Base-by-base conservation (phyloP, 2,329 filamentous ascomycete genomes). In the Colletotrichum sp. region DNA sequence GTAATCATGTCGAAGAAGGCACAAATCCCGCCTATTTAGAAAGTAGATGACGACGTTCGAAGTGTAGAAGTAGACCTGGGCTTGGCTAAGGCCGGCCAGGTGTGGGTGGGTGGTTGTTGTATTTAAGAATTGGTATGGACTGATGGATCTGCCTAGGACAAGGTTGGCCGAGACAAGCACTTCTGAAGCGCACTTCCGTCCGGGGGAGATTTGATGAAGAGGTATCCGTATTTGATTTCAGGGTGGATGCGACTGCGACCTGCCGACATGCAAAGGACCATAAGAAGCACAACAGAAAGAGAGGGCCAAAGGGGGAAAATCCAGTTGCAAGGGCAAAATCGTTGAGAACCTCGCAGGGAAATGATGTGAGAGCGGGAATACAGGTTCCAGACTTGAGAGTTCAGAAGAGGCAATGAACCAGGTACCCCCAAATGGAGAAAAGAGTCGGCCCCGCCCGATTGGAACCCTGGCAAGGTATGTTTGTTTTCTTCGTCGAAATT, bases 121-220 rank as follows among this genome's bases (percentile, higher is more conserved):
- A 65, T 75, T 73, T 73, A 75, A 72, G n/a, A 64, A 64, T 57
- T 44, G 22, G 32, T 30, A 32, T n/a, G 44, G 44, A 48, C 44
- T 48, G n/a, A 63, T 52, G 68, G 57, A 70, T 62, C 68, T 63
- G 44, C 67, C 34, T 32, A 22, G 44, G 67, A 60, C 65, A 34
- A 24, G 65, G n/a, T 26, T 57, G n/a, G 28, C 16, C 34, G 48
- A 52, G 64, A 26, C 24, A 67, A 67, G 34, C 32, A 36, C 34
- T 28, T 24, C 28, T 15, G 24, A 22, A 48, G 44, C 44, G 44
- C 44, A 32, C 34, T 44, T 26, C 12, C 13, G 24, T 39, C 28
- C 24, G 48, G 52, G 32, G 52, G 22, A 26, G 48, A 34, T 67
- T 26, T 59, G 34, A 64, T 39, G 34, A 44, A 44, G 15, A 64